Evolutionary conservation across 1,284 basidiomycete species (phyloP), one percentile per base, ranked within the genome.

Genomic region (Moesziomyces globuligerus): DNA sequence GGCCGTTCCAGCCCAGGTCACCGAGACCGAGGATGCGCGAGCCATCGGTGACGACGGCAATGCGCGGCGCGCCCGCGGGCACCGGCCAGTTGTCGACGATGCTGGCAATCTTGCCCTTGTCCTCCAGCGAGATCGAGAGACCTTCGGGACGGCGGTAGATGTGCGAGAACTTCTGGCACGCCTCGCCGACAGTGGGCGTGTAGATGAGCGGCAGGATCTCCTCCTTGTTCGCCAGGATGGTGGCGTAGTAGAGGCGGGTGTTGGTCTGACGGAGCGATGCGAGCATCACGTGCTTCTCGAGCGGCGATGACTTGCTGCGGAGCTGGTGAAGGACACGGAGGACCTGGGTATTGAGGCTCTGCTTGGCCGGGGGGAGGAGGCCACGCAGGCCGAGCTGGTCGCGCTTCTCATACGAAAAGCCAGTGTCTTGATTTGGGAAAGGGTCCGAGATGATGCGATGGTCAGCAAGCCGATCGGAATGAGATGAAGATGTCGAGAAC

Each of bases 11-110:
- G 18, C 86, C 86, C 20, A 96, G 88, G 81, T 97, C 94, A 32
- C 94, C 94, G 26, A 98, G 85, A 66, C 94, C 94, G 24, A 97
- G 87, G 74, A 97, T 95, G 54, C 94, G 89, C 17, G 91, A 93
- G 85, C 93, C 94, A 84, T 96, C 94, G 5, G 84, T 85, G 34
- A 84, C 80, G 56, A 84, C 84, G 26, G 83, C 81, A 40, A 83
- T 81, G 21, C 82, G 78, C 6, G 78, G 74, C 18, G 76, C 71
- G 4, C 75, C 79, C n/a, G 75, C 54, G 20, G 81, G 68, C 57
- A 87, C 88, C 9, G 90, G 89, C 91, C 92, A 93, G 81, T 90
- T 91, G 48, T 85, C 84, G 36, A 93, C 85, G 51, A 93, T 87
- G 55, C 85, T 83, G 36, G 87, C 85, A 73, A 93, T 90, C 37